A percentile compares a stretch with the other conserved stretches of the same genome.
phyloP scores from a whole-genome alignment of 2,329 filamentous ascomycete genomes.

The Chrysoporthe austroafricana region DNA sequence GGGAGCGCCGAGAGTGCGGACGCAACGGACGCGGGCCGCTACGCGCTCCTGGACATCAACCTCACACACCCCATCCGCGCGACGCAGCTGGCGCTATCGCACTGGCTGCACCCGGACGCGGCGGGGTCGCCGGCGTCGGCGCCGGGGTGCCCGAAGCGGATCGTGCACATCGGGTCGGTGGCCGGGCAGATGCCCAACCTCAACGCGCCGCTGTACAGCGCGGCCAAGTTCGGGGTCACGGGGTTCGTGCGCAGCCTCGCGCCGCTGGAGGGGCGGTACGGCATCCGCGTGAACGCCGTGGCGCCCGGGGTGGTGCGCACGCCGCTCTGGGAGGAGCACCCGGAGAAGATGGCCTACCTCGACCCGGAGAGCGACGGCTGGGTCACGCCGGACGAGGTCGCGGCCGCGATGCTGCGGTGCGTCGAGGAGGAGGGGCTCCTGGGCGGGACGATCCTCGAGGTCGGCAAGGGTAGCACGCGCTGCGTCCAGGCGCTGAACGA shows the following conservation, averaged over 20 bases:
- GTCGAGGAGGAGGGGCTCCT: slow-evolving; percentile 39
- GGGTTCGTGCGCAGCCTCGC: slow-evolving; percentile 48
- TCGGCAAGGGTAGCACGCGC: slow-evolving; percentile 39
- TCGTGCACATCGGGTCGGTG: slow-evolving; percentile 44
- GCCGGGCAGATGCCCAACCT: slow-evolving; percentile 42
- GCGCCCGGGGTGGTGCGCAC: slow-evolving; percentile 50
- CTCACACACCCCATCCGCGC: slow-evolving; percentile 46
- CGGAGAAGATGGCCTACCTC: slow-evolving; percentile 46
- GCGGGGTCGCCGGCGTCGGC: slow-evolving; percentile 28
- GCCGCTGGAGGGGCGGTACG: slow-evolving; percentile 37
- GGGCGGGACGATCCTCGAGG: slow-evolving; percentile 49
- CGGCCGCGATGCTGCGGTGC: slow-evolving; percentile 47
- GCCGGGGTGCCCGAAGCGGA: slow-evolving; percentile 38
- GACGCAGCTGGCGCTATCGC: slow-evolving; percentile 45
- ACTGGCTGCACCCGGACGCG: slow-evolving; percentile 40
- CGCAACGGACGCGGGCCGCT: slow-evolving; percentile 36
- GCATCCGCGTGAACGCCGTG: slow-evolving; percentile 48
- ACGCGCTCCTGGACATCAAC: slow-evolving; percentile 46
- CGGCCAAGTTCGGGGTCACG: slow-evolving; percentile 44
- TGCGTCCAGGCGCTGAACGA: slow-evolving; percentile 43
- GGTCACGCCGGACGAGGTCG: slow-evolving; percentile 48
- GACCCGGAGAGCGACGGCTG: slow-evolving; percentile 42
- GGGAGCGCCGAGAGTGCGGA: slow-evolving; percentile 41
- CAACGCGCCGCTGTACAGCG: slow-evolving; percentile 43
- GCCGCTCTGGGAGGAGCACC: slow-evolving; percentile 50